phyloP scores from a whole-genome alignment of 2,329 filamentous ascomycete species.

The Dactylellina haptotyla region DNA sequence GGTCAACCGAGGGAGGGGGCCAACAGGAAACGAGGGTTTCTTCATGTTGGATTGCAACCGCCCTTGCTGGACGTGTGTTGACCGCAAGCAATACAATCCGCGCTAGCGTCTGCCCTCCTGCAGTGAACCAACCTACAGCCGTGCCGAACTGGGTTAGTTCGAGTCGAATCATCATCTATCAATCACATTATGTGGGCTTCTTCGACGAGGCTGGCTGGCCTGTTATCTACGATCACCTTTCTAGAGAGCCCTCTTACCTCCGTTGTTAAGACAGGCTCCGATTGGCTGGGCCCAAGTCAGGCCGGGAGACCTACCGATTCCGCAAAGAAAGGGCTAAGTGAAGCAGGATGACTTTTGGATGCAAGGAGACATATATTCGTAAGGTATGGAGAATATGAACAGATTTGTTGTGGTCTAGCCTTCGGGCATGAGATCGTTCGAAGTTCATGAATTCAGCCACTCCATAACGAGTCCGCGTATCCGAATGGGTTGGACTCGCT shows the following conservation, averaged over 20 bases:
- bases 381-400: too few relatives aligned
- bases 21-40: slow-evolving; percentile 12
- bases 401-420: too few relatives aligned
- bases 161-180: neutral
- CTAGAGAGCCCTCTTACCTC: neutral
- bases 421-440: neutral
- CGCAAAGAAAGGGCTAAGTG: slow-evolving; percentile 35
- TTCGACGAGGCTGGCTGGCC: too few relatives aligned
- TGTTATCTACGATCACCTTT: slow-evolving; percentile 7
- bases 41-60: slow-evolving; percentile 34
- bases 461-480: too few relatives aligned
- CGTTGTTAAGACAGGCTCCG: neutral
- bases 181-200: too few relatives aligned
- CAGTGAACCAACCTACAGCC: neutral
- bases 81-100: slow-evolving; percentile 26
- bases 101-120: neutral
- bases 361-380: slow-evolving; percentile 23
- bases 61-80: slow-evolving; percentile 45
- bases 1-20: slow-evolving; percentile 24
- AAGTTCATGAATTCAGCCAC: too few relatives aligned
- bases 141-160: neutral
- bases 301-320: slow-evolving; percentile 29
- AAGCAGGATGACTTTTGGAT: neutral
- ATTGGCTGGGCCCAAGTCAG: slow-evolving; percentile 19
- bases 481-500: too few relatives aligned